Base-by-base conservation (phyloP, 202 grass and related monocot genomes). In the Cymbopogon flexuosus region DNA sequence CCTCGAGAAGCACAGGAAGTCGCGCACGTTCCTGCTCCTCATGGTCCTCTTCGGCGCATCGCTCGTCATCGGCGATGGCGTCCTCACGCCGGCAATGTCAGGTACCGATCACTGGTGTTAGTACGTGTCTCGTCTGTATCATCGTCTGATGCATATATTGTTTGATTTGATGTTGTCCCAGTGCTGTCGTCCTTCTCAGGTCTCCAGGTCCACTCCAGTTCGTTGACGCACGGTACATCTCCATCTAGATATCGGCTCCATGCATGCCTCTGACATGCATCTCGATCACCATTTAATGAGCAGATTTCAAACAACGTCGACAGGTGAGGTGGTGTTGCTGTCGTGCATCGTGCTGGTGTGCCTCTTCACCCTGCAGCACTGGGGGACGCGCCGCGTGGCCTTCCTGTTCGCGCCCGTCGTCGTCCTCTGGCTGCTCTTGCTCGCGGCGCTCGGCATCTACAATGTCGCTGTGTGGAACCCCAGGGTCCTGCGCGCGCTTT, bases 371-470 rank as follows among this genome's bases (percentile, higher is more conserved):
- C 81, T 93, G 76, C 93, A 97, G 84, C 90, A 93, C 78, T 79
- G 81, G 72, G 90, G 93, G 0, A 97, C 93, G 52, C 84, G 84
- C 15, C 83, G 84, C 37, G 87, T 97, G 2, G 84, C 86, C 0
- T 97, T 97, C 70, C 65, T 97, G 8, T 97, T 93, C 83, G 88
- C 93, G 60, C 93, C 93, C 12, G 73, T 97, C 33, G 86, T 97
- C 59, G 73, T 97, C 12, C 10, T 87, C 56, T 97, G 93, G 93
- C 86, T 97, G 54, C 52, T 92, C 31, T 60, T 60, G 66, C 79
- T 93, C 3, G 90, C 74, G 4, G 66, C 65, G 42, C 39, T 89
- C 10, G 90, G 93, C 33, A 37, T 87, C 35, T 93, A 97, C 81
- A 97, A 93, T 84, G 89, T 86, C 62, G 42, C 85, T 56, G 79